Base-by-base conservation (phyloP, 768 basidiomycete genomes). In the Strobilomyces confusus region DNA sequence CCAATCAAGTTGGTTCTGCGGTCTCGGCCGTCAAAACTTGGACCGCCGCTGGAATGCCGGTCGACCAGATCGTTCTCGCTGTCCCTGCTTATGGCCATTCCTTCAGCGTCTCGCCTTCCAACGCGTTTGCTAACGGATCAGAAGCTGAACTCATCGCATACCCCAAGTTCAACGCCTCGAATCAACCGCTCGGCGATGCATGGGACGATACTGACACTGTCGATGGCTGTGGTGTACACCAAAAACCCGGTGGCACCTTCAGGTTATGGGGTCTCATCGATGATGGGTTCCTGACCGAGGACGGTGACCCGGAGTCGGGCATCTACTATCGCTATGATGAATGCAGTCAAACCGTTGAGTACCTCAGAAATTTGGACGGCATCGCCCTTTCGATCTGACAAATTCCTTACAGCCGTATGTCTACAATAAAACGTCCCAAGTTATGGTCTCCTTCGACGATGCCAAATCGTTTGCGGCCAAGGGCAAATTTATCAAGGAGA, bases 21-120 rank as follows among this genome's bases (percentile, higher is more conserved):
- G 77, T 79, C 29, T 83, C 83, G 4, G 84, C 87, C 12, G 78
- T 97, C 47, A 66, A 74, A 6, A 76, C 80, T 0, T 97, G 94
- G 94, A 80, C 72, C 1, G 61, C 66, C 2, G 92, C 92, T 37
- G 89, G 89, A 8, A 84, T 97, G 65, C 89, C 92, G 1, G 65
- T 70, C 19, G 9, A 59, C 51, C 67, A 86, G 72, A 87, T 94
- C 52, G 81, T 92, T 9, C 80, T 97, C 9, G 92, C 89, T 46
- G 82, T 95, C 4, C 81, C 91, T 11, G 70, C 86, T 7, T 95
- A 91, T 69, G 92, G 92, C 0, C 89, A 91, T 67, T 83, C 88
- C 9, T 94, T 77, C 73, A 57, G 54, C 9, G 75, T 80, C 38
- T 62, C 76, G 9, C 42, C 65, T 4, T 60, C 56, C 13, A 60